These are phyloP conservation scores for Candida ipomoeae DNA, from an alignment of 805 yeast genomes.

Conservation along the genomic window DNA sequence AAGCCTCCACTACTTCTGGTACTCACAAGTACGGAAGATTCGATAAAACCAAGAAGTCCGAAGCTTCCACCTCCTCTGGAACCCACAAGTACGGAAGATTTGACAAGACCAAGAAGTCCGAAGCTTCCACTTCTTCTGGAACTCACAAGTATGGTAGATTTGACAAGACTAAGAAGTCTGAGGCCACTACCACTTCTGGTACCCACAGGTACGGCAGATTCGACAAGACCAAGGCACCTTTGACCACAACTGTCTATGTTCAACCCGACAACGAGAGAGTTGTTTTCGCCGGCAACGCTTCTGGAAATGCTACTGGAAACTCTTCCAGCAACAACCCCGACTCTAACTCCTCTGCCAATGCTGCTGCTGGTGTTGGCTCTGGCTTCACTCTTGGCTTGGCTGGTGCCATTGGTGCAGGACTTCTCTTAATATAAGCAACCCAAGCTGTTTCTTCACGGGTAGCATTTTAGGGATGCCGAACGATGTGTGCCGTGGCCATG, in stretches of 20 bases:
- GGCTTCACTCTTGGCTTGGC: slow-evolving; percentile 29
- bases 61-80: slow-evolving; percentile 22
- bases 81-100: slow-evolving; percentile 26
- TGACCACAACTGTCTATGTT: slow-evolving; percentile 34
- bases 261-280: slow-evolving; percentile 17
- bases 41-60: slow-evolving; percentile 40
- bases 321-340: slow-evolving; percentile 18
- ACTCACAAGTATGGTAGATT: slow-evolving; percentile 31
- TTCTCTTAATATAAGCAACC: slow-evolving; percentile 31
- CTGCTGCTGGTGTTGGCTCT: slow-evolving; percentile 16
- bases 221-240: slow-evolving; percentile 30
- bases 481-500: background rate
- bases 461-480: background rate
- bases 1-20: slow-evolving; percentile 11
- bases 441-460: background rate
- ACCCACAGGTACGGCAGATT: slow-evolving; percentile 34
- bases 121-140: slow-evolving; percentile 20
- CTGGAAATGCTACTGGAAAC: slow-evolving; percentile 14
- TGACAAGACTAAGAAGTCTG: slow-evolving; percentile 34
- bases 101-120: slow-evolving; percentile 14
- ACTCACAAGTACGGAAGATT: slow-evolving; percentile 58
- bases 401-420: slow-evolving; percentile 49
- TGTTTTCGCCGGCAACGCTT: slow-evolving; percentile 1
- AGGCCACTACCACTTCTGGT: slow-evolving; percentile 29
- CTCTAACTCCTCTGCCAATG: slow-evolving; percentile 24